Percentiles rank a stretch among this genome's conserved stretches.
phyloP scores from a whole-genome alignment of 257 asterid species.

The Mentha longifolia region DNA sequence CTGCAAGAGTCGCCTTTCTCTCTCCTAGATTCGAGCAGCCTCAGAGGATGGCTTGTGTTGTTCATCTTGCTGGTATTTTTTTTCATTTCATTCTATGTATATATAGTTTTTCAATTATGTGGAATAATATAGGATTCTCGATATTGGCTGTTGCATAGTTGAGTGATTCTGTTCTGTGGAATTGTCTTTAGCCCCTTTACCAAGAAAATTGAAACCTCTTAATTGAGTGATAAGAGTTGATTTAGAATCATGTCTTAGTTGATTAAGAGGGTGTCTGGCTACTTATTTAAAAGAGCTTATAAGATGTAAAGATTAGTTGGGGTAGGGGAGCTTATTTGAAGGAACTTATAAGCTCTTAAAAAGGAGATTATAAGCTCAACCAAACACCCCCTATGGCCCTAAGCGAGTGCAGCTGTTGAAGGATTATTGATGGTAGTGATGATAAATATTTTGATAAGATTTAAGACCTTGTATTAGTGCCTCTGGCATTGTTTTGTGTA shows the following conservation, averaged over 20 bases:
- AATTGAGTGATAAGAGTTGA: neutral
- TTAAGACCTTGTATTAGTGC: neutral
- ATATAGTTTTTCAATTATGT: neutral
- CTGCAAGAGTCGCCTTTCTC: conserved; percentile 88
- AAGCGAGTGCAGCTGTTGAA: neutral
- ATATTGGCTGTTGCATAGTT: neutral
- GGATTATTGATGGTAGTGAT: neutral
- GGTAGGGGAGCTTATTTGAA: too few relatives aligned
- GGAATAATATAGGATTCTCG: neutral
- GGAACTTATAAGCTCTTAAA: too few relatives aligned
- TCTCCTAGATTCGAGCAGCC: conserved; percentile 64
- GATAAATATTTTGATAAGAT: neutral
- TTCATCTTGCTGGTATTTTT: conserved; percentile 89
- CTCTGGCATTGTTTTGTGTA: neutral
- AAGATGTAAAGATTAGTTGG: too few relatives aligned
- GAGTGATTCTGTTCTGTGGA: neutral
- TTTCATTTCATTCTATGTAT: neutral
- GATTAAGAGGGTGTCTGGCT: neutral
- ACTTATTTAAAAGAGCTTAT: too few relatives aligned
- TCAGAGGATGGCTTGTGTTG: conserved; percentile 83
- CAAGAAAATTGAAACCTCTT: neutral
- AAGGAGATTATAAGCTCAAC: too few relatives aligned
- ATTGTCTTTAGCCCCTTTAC: neutral
- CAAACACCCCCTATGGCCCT: neutral
- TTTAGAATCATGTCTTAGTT: neutral